Conservation (phyloP, 2,329 filamentous ascomycete genomes). For the Talaromyces marneffei region DNA sequence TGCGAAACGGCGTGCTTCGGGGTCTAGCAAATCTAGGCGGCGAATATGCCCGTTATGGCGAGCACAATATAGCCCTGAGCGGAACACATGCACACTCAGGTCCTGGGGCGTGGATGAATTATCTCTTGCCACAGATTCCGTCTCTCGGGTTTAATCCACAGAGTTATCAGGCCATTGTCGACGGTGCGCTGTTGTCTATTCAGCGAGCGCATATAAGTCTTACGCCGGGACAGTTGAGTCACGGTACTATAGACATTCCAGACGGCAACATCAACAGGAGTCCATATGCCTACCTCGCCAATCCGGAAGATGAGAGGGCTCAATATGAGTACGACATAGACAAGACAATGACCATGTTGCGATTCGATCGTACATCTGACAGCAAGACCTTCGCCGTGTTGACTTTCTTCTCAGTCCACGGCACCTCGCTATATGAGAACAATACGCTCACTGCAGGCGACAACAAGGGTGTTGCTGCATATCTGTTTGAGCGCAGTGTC, state of each 20-base stretch:
- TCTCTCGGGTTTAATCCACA: conserved; percentile 79
- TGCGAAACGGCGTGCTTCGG: conserved; percentile 79
- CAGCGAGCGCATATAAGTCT: conserved; percentile 70
- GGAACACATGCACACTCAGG: conserved; percentile 92
- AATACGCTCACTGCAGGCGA: conserved; percentile 90
- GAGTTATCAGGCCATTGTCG: conserved; percentile 82
- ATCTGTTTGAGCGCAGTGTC: conserved; percentile 70
- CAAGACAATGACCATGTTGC: conserved; percentile 72
- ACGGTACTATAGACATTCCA: conserved; percentile 63
- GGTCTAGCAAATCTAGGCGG: conserved; percentile 63
- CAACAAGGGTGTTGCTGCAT: conserved; percentile 90
- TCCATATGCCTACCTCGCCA: conserved; percentile 79
- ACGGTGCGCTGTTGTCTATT: conserved; percentile 77
- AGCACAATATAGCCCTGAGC: conserved; percentile 79
- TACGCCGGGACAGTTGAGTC: conserved; percentile 62
- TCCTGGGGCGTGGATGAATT: conserved; percentile 90
- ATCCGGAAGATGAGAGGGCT: conserved; percentile 68
- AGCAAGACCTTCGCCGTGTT: conserved; percentile 72
- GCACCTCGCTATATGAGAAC: conserved; percentile 84
- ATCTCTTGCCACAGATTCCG: conserved; percentile 85
- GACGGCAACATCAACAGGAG: conserved; percentile 87
- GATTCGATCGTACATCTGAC: conserved; percentile 68
- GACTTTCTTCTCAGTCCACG: conserved; percentile 89
- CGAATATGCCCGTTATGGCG: conserved; percentile 68
- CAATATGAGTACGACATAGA: conserved; percentile 63